phyloP scores from a whole-genome alignment of 441 rosid species.

The Gossypium schwendimanii region DNA sequence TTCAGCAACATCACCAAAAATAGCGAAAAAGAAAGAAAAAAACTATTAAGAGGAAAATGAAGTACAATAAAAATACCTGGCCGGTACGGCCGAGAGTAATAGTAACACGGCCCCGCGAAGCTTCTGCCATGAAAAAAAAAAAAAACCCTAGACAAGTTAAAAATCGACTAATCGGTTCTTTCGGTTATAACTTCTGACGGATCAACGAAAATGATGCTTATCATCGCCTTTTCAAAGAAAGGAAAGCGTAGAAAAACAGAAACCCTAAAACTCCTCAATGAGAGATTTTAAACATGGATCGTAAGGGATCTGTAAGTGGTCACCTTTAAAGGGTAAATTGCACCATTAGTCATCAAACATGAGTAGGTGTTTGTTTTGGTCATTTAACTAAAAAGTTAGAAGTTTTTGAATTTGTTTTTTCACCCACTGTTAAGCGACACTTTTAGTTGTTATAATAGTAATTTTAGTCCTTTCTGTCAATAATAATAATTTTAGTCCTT shows the following conservation, averaged over 20 bases:
- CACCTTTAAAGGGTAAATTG: too few relatives aligned
- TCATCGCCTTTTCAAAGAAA: not conserved
- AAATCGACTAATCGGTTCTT: slow-evolving; percentile 17
- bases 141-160: slow-evolving; percentile 26
- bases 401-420: too few relatives aligned
- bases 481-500: too few relatives aligned
- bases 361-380: too few relatives aligned
- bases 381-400: too few relatives aligned
- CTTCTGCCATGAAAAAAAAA: slow-evolving; percentile 48
- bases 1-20: slow-evolving; percentile 4
- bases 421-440: too few relatives aligned
- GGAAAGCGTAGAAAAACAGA: not conserved
- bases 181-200: not conserved
- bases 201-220: not conserved
- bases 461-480: too few relatives aligned
- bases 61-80: slow-evolving; percentile 43
- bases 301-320: too few relatives aligned
- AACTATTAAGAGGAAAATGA: not conserved
- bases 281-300: not conserved
- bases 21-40: not conserved
- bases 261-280: not conserved
- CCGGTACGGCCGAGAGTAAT: slow-evolving; percentile 74
- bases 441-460: too few relatives aligned
- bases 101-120: slow-evolving; percentile 64
- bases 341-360: too few relatives aligned